These are phyloP conservation scores for Thalassiosira allenii DNA, from an alignment of 352 stramenopile species.

Conservation along the genomic window DNA sequence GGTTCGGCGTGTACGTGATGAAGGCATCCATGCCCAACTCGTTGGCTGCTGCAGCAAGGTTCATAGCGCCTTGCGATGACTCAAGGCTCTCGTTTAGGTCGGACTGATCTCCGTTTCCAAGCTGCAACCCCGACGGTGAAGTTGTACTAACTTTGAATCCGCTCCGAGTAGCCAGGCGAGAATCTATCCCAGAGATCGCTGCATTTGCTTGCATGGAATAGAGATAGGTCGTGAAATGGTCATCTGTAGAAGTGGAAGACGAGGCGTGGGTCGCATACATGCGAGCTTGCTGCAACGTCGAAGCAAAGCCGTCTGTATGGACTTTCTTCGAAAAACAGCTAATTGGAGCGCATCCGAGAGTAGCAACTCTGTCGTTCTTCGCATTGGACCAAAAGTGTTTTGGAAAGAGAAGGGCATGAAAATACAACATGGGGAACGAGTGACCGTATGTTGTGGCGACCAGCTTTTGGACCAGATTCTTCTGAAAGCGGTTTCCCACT, in stretches of 20 bases:
- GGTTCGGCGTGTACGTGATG: slow-evolving; percentile 43
- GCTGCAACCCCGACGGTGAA: slow-evolving; percentile 15
- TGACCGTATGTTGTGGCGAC: slow-evolving; percentile 16
- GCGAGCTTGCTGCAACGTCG: slow-evolving; percentile 2
- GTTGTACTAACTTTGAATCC: slow-evolving; percentile 31
- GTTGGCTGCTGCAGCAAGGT: slow-evolving; percentile 26
- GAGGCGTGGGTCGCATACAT: slow-evolving; percentile 21
- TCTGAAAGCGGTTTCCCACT: slow-evolving; percentile 19
- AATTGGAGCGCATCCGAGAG: slow-evolving; percentile 25
- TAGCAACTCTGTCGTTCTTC: slow-evolving; percentile 16
- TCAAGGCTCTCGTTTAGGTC: slow-evolving; percentile 31
- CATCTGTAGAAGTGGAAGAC: slow-evolving; percentile 21
- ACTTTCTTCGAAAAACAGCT: slow-evolving; percentile 16
- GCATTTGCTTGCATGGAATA: slow-evolving; percentile 37
- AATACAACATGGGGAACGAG: slow-evolving; percentile 34
- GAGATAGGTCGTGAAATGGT: not conserved
- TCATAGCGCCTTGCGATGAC: slow-evolving; percentile 28
- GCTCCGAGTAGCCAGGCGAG: slow-evolving; percentile 9
- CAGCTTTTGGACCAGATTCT: slow-evolving; percentile 44
- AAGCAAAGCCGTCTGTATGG: slow-evolving; percentile 41
- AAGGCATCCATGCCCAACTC: slow-evolving; percentile 34
- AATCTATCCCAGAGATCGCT: slow-evolving; percentile 8
- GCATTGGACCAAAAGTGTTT: slow-evolving; percentile 36
- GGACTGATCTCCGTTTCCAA: slow-evolving; percentile 4
- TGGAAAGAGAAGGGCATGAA: slow-evolving; percentile 28